A percentile compares a stretch with the other conserved stretches of the same genome.
These are phyloP conservation scores for Kwoniella sp. DNA, from an alignment of 768 basidiomycete genomes.

Conservation along the genomic window DNA sequence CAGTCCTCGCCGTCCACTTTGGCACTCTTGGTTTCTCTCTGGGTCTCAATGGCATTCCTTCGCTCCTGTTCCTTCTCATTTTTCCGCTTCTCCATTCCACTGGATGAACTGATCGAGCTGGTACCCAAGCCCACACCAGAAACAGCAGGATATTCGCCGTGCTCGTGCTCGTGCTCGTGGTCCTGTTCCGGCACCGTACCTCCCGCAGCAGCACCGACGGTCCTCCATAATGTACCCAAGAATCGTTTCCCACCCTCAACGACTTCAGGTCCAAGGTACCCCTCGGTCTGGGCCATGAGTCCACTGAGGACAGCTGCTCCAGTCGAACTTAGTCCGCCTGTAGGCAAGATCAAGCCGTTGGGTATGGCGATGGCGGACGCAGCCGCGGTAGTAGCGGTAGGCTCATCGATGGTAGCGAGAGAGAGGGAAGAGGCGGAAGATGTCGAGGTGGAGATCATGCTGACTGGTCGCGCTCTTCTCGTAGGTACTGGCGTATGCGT, in stretches of 20 bases:
- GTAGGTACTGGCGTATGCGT: not conserved
- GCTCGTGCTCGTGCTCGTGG: not conserved
- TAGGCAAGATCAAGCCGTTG: slow-evolving; percentile 4
- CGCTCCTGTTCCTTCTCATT: not conserved
- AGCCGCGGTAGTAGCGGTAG: slow-evolving; percentile 1
- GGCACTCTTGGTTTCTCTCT: not conserved
- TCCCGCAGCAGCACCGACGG: slow-evolving; percentile 45
- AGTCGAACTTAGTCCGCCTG: slow-evolving; percentile 3
- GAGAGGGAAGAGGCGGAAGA: slow-evolving; percentile 30
- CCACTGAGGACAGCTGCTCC: slow-evolving; percentile 13
- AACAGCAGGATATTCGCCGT: not conserved
- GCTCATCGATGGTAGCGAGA: slow-evolving; percentile 23
- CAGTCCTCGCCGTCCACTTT: not conserved
- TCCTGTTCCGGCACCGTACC: slow-evolving; percentile 40
- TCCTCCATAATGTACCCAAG: slow-evolving; percentile 43
- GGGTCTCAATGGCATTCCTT: too few relatives aligned
- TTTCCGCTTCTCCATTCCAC: not conserved
- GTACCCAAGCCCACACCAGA: too few relatives aligned
- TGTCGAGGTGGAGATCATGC: slow-evolving; percentile 28
- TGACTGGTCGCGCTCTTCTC: slow-evolving; percentile 9
- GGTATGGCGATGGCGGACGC: slow-evolving; percentile 4
- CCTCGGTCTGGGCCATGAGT: slow-evolving; percentile 24
- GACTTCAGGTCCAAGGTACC: slow-evolving; percentile 23
- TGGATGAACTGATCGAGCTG: too few relatives aligned
- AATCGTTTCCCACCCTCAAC: slow-evolving; percentile 44